These are phyloP conservation scores for Suillus discolor DNA, from an alignment of 768 basidiomycete genomes.

Conservation along the genomic window DNA sequence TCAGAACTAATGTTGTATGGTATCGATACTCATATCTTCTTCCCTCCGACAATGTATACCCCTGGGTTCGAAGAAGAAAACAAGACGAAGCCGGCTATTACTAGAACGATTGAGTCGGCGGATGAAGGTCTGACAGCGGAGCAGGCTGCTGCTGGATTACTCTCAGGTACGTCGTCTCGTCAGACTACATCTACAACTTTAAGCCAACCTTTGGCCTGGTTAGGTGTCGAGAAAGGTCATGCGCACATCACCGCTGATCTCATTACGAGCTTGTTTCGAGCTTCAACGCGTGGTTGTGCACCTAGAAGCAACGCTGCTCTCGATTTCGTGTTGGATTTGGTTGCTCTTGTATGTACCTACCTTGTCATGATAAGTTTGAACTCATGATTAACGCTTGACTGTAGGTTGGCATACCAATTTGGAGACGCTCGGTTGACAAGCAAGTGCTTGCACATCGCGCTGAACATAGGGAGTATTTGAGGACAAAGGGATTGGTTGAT, in stretches of 20 bases:
- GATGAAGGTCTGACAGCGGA: conserved; percentile 70
- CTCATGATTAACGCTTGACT: neutral
- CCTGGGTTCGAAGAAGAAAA: conserved; percentile 81
- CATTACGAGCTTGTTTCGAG: conserved; percentile 66
- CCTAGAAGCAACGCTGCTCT: conserved; percentile 61
- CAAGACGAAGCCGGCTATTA: conserved; percentile 73
- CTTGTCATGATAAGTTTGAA: no score
- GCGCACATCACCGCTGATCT: conserved; percentile 79
- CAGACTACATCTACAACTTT: neutral
- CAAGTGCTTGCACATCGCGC: conserved; percentile 45
- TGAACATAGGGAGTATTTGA: conserved; percentile 51
- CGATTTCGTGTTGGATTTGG: conserved; percentile 47
- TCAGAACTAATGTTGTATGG: conserved; percentile 79
- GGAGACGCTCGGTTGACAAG: conserved; percentile 53
- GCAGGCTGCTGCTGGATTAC: conserved; percentile 57
- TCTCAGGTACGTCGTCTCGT: conserved; percentile 50
- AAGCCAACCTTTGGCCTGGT: neutral
- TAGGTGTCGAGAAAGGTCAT: conserved; percentile 70
- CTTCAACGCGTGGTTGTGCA: conserved; percentile 63
- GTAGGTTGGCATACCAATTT: conserved; percentile 55
- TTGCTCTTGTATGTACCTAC: conserved; percentile 44
- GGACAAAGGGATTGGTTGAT: conserved; percentile 45
- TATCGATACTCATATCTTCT: conserved; percentile 78
- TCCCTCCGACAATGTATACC: conserved; percentile 79
- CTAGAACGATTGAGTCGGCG: conserved; percentile 72